phyloP scores from a whole-genome alignment of 495 filamentous ascomycete genomes.

The Collariella sp. region DNA sequence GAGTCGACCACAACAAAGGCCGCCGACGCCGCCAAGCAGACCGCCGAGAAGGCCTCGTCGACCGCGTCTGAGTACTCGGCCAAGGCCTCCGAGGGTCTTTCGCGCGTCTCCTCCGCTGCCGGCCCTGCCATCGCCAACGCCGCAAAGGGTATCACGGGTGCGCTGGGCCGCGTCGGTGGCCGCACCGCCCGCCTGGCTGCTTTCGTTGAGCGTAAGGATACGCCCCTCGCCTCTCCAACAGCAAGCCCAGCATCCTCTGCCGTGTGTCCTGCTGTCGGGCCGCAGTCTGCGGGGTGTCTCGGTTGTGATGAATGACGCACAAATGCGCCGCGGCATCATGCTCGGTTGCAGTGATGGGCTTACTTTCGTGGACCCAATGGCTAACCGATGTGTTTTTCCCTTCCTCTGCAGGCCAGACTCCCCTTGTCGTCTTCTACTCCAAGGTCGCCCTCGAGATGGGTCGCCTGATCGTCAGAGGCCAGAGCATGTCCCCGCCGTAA shows the following conservation, averaged over 20 bases:
- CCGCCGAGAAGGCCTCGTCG: constrained; percentile 56
- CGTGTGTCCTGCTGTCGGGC: neutral
- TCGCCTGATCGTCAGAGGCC: constrained; percentile 78
- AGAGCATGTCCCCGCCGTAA: constrained; percentile 93
- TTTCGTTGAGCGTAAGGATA: constrained; percentile 66
- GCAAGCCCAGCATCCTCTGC: neutral
- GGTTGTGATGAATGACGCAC: neutral
- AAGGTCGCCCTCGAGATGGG: constrained; percentile 78
- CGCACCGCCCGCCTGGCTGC: constrained; percentile 71
- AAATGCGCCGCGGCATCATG: neutral
- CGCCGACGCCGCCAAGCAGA: constrained; percentile 47
- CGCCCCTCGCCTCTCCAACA: neutral
- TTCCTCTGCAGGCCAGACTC: constrained; percentile 60
- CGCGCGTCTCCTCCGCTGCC: constrained; percentile 70
- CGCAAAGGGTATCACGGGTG: constrained; percentile 52
- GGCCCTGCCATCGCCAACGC: constrained; percentile 66
- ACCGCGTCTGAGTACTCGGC: constrained; percentile 54
- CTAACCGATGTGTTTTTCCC: neutral
- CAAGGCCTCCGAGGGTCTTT: constrained; percentile 80
- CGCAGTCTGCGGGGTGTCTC: neutral
- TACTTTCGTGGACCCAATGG: constrained; percentile 8
- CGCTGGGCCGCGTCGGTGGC: constrained; percentile 72
- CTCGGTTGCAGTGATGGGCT: neutral
- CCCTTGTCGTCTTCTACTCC: constrained; percentile 81
- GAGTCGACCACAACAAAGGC: constrained; percentile 49